Conservation (phyloP, 306 rosid genomes). For the Sechiopsis laciniata region DNA sequence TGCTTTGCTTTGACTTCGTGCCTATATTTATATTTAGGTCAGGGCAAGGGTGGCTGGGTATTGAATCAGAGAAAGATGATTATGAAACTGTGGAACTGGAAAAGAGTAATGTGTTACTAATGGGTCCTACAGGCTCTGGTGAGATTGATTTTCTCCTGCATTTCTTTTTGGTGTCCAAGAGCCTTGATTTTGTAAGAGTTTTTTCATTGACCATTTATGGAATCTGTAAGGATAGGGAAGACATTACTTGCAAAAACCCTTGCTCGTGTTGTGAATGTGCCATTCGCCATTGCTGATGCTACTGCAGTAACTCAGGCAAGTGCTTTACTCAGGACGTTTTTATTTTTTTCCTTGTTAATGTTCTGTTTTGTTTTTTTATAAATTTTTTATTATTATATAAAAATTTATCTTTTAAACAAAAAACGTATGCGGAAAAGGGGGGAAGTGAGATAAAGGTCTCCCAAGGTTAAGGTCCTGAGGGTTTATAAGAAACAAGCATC, state of each 20-base stretch:
- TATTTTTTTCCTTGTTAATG: not conserved
- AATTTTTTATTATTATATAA: not conserved
- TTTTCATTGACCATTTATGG: slow-evolving; percentile 8
- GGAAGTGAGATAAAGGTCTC: not conserved
- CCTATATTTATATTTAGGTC: slow-evolving; percentile 21
- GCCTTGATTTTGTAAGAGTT: slow-evolving; percentile 9
- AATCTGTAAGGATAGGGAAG: slow-evolving; percentile 47
- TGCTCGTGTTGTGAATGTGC: slow-evolving; percentile 63
- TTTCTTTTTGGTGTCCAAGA: not conserved
- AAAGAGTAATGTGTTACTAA: slow-evolving; percentile 57
- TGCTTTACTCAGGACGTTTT: not conserved
- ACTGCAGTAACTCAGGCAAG: slow-evolving; percentile 72
- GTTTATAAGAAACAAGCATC: not conserved
- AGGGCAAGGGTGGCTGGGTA: slow-evolving; percentile 14
- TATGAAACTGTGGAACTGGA: slow-evolving; percentile 49
- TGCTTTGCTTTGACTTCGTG: slow-evolving; percentile 20
- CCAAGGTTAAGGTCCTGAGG: not conserved
- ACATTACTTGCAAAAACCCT: slow-evolving; percentile 75
- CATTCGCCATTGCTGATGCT: slow-evolving; percentile 65
- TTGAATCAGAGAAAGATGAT: slow-evolving; percentile 30
- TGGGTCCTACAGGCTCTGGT: slow-evolving; percentile 81
- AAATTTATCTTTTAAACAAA: not conserved
- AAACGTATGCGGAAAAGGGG: not conserved
- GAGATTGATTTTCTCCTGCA: not conserved
- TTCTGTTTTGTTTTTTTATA: not conserved